A percentile compares a stretch with the other conserved stretches of the same genome.
Evolutionary conservation across 306 rosid genomes (phyloP).

Genomic region (Crataegus laevigata): DNA sequence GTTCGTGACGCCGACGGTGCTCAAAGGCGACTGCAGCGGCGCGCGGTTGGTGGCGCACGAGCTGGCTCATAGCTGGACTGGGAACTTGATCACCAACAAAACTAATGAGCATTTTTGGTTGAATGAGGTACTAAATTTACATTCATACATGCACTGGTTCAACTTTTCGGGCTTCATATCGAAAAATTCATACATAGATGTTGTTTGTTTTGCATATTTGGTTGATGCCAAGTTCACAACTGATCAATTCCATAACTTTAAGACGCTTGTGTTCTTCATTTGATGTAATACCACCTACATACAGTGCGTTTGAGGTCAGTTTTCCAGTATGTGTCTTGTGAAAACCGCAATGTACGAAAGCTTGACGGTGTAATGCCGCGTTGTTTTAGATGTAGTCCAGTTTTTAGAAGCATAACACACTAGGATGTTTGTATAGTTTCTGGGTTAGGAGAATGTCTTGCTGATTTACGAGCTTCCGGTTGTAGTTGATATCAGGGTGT

Average conservation of each 20-base stretch:
- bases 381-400: not conserved
- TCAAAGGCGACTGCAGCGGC: constrained; percentile 78
- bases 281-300: not conserved
- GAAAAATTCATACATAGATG: not conserved
- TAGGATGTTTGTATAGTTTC: not conserved
- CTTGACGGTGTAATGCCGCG: too few species aligned
- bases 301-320: not conserved
- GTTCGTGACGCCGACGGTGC: constrained; percentile 88
- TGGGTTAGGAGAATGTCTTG: not conserved
- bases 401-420: not conserved
- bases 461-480: not conserved
- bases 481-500: not conserved
- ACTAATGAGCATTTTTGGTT: constrained; percentile 92
- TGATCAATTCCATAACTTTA: not conserved
- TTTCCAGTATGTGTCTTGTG: not conserved
- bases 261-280: not conserved
- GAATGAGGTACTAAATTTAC: constrained; percentile 57
- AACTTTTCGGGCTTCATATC: not conserved
- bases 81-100: constrained; percentile 86
- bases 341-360: not conserved
- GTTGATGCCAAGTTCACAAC: not conserved
- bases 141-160: not conserved
- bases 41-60: constrained; percentile 93
- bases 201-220: not conserved
- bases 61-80: constrained; percentile 98